Evolutionary conservation across 441 rosid genomes (phyloP).

Genomic region (Codiaeum variegatum): DNA sequence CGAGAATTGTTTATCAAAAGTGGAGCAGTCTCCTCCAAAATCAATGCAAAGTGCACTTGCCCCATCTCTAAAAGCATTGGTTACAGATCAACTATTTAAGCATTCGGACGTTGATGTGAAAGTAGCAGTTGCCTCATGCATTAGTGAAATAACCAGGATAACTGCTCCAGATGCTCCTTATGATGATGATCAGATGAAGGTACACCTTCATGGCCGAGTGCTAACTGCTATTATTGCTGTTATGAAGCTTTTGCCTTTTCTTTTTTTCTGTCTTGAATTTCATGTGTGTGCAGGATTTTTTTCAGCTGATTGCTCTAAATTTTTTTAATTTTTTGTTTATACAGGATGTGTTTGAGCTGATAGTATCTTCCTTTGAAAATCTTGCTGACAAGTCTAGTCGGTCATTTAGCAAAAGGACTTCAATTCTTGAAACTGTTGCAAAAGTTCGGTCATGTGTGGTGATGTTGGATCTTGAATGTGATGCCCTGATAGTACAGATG

Average conservation of each 20-base stretch:
- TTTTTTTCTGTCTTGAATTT: slow-evolving; percentile 15
- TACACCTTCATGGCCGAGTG: slow-evolving; percentile 17
- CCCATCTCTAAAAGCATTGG: slow-evolving; percentile 70
- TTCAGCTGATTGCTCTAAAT: slow-evolving; percentile 43
- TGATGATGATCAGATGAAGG: slow-evolving; percentile 93
- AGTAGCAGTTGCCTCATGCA: slow-evolving; percentile 91
- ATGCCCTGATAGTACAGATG: slow-evolving; percentile 77
- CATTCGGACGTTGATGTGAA: slow-evolving; percentile 74
- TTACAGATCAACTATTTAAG: slow-evolving; percentile 54
- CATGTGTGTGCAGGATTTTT: slow-evolving; percentile 28
- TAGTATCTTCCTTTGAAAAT: slow-evolving; percentile 70
- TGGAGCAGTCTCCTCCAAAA: slow-evolving; percentile 79
- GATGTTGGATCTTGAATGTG: slow-evolving; percentile 96
- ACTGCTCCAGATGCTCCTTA: slow-evolving; percentile 99
- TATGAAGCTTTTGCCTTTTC: slow-evolving; percentile 37
- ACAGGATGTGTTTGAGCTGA: slow-evolving; percentile 39
- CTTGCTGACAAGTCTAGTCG: slow-evolving; percentile 64
- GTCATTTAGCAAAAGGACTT: slow-evolving; percentile 64
- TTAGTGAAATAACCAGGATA: slow-evolving; percentile 96
- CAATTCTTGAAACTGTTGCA: slow-evolving; percentile 90
- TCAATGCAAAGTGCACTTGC: slow-evolving; percentile 71
- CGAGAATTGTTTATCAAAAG: slow-evolving; percentile 56
- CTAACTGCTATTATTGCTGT: slow-evolving; percentile 4
- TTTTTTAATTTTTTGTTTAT: not conserved
- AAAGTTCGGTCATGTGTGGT: slow-evolving; percentile 78